Conservation (phyloP, 106 monocot species). For the Dioscorea zingiberensis region DNA sequence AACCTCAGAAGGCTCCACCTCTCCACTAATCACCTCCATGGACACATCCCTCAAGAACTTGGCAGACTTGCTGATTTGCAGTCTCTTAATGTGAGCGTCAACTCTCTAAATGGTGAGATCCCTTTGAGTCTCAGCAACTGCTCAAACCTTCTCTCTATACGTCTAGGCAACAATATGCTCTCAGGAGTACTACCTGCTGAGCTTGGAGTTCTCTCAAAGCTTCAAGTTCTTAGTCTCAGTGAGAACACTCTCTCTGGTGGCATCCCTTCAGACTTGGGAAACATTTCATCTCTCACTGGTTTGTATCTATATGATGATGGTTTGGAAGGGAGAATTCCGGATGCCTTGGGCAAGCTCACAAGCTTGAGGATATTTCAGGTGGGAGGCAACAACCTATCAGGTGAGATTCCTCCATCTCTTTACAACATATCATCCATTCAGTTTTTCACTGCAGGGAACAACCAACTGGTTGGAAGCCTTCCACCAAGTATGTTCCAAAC, state of each 20-base stretch:
- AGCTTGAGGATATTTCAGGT: not conserved
- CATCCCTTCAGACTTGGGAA: slow-evolving; percentile 8
- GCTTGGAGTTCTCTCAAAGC: not conserved
- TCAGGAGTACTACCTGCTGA: not conserved
- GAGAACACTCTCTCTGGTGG: slow-evolving; percentile 1
- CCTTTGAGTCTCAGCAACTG: slow-evolving; percentile 1
- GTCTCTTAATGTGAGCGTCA: not conserved
- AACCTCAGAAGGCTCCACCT: no score
- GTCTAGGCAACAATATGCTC: not conserved
- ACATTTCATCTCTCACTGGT: not conserved
- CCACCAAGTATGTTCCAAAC: not conserved
- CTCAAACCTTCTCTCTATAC: not conserved
- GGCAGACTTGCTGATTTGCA: not conserved
- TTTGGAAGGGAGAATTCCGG: slow-evolving; percentile 5
- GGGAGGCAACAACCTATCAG: slow-evolving; percentile 4
- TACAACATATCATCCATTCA: slow-evolving; percentile 3
- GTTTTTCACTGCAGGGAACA: not conserved
- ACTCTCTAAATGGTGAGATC: not conserved
- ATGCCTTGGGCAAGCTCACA: not conserved
- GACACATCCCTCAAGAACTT: no score
- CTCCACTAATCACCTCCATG: no score
- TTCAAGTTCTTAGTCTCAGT: not conserved
- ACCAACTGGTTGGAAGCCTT: slow-evolving; percentile 1
- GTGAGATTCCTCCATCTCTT: slow-evolving; percentile 9
- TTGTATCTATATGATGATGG: not conserved